These are phyloP conservation scores for Bondarzewia mesenterica DNA, from an alignment of 1,284 basidiomycete species.

Conservation along the genomic window DNA sequence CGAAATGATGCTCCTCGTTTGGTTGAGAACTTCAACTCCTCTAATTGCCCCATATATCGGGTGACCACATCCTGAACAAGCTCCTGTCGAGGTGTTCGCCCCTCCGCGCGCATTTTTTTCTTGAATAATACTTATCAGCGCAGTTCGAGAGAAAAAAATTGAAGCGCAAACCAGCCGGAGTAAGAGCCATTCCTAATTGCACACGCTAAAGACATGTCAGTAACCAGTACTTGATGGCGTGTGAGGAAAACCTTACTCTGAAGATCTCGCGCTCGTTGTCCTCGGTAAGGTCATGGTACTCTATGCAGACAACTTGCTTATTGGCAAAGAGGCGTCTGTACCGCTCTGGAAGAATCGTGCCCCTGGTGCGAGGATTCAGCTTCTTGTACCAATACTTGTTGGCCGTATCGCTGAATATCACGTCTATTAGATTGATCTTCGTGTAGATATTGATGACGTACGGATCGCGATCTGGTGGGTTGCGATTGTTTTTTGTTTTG, in stretches of 20 bases:
- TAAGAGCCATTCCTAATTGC: constrained; percentile 72
- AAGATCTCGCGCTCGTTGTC: constrained; percentile 69
- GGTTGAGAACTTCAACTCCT: constrained; percentile 19
- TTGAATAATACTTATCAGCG: neutral
- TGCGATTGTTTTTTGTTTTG: neutral
- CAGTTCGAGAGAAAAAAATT: neutral
- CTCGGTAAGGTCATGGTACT: constrained; percentile 55
- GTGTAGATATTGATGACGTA: neutral
- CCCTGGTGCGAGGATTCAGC: neutral
- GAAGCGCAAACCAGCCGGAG: constrained; percentile 41
- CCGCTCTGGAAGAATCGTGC: constrained; percentile 1
- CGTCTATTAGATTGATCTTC: neutral
- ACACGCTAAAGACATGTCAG: constrained; percentile 40
- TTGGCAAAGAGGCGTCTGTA: constrained; percentile 37
- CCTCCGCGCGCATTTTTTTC: constrained; percentile 61
- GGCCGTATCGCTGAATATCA: constrained; percentile 11
- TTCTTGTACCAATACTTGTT: constrained; percentile 42
- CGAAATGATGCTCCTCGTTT: constrained; percentile 57
- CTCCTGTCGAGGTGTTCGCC: constrained; percentile 26
- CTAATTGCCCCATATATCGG: constrained; percentile 3
- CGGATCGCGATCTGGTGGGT: constrained; percentile 3
- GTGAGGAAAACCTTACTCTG: constrained; percentile 33
- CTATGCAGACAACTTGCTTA: constrained; percentile 68
- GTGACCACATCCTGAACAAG: constrained; percentile 7
- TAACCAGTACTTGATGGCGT: neutral